Evolutionary conservation across 805 yeast genomes (phyloP), one percentile per base, ranked within the genome.

Genomic region (Spathaspora passalidarum): DNA sequence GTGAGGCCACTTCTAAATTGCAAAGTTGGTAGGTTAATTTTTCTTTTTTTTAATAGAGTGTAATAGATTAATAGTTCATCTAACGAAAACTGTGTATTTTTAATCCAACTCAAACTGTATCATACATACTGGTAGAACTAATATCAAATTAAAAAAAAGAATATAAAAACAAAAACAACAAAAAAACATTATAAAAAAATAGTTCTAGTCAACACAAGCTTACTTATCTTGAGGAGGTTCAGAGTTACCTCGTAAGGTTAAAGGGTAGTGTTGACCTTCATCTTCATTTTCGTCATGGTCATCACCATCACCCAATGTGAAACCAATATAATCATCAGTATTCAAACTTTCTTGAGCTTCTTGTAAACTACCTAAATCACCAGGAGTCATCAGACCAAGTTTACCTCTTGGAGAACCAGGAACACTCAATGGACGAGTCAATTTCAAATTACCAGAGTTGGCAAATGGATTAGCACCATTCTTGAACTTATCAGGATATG

Each of bases 301-400:
- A 25, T 60, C 71, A 25, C 62, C 70, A 19, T 61, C 68, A 14
- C 72, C 76, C 51, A 78, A 62, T 48, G 62, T 73, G 69, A 81
- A 80, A 9, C 78, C 71, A 57, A 84, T 77, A 59, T 88, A 92
- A 62, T 92, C 97, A 32, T 88, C 89, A 32, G 85, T 82, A 52
- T 74, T 73, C 48, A 82, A 70, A 1, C 80, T 73, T 57, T 87
- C 88, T 47, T 81, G 81, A 32, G 88, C 88, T 62, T 92, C 99
- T 63, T 91, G 97, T 57, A 94, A 75, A 3, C 96, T 84, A n/a
- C 98, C 99, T 51, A 92, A 77, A 63, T 92, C 99, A 34, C 99
- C 99, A 0, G 99, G 99, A 1, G 99, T 92, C 96, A 90, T 92
- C 55, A 84, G 72, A 14, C 86, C 83, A 11, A 81, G 65, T 57